phyloP scores from a whole-genome alignment of 2,329 filamentous ascomycete genomes.

The Aspergillus quadrilineatus region DNA sequence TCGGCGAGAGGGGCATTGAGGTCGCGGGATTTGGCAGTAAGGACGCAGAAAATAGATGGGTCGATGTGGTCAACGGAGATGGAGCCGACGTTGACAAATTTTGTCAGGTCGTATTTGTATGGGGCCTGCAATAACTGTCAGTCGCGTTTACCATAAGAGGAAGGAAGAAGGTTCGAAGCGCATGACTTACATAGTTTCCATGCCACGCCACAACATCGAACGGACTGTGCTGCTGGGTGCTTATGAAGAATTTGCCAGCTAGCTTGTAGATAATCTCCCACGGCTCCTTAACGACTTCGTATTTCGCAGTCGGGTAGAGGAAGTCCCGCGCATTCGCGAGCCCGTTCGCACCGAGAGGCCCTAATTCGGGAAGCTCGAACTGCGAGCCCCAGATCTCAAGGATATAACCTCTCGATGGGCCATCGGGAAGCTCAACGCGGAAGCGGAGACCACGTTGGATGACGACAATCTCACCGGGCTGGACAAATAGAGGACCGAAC shows the following conservation, averaged over 20 bases:
- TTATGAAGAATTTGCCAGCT: slow-evolving; percentile 59
- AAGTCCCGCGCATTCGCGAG: slow-evolving; percentile 67
- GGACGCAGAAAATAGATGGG: slow-evolving; percentile 42
- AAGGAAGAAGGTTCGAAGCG: not conserved
- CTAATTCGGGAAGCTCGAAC: slow-evolving; percentile 66
- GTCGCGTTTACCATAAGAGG: not conserved
- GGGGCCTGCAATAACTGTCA: slow-evolving; percentile 27
- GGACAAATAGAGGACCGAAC: slow-evolving; percentile 62
- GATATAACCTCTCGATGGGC: slow-evolving; percentile 64
- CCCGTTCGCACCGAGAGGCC: slow-evolving; percentile 65
- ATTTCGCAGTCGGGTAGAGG: slow-evolving; percentile 59
- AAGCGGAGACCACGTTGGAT: slow-evolving; percentile 67
- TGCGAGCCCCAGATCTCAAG: slow-evolving; percentile 65
- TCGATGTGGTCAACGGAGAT: slow-evolving; percentile 44
- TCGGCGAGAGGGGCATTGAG: slow-evolving; percentile 37
- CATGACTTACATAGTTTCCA: slow-evolving; percentile 55
- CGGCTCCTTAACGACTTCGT: slow-evolving; percentile 55
- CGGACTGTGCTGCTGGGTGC: slow-evolving; percentile 63
- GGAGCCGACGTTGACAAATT: slow-evolving; percentile 42
- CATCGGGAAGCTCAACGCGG: slow-evolving; percentile 59
- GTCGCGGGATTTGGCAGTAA: slow-evolving; percentile 42
- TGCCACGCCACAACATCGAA: slow-evolving; percentile 74
- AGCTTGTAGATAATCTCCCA: slow-evolving; percentile 64
- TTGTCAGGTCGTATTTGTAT: slow-evolving; percentile 45
- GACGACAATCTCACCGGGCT: slow-evolving; percentile 66